Percentiles rank a stretch among this genome's conserved stretches.
Evolutionary conservation across 2,329 filamentous ascomycete genomes (phyloP).

Genomic region (Arachnomyces sp.): DNA sequence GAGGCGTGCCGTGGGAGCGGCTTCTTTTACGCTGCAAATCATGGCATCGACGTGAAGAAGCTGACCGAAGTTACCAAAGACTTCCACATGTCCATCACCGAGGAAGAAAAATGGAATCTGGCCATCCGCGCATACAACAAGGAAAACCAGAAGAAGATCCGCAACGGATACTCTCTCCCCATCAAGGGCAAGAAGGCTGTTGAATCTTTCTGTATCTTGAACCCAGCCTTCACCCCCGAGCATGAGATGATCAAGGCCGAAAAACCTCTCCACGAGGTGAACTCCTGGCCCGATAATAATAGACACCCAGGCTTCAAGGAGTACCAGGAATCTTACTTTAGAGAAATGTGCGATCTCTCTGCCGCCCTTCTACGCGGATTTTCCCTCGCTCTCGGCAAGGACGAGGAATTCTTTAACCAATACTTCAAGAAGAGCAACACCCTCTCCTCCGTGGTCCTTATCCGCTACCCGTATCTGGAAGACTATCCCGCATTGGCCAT

Average conservation of each 20-base stretch:
- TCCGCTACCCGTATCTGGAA: constrained; percentile 1
- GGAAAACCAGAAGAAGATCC: constrained; percentile 1
- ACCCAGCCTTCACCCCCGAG: constrained; percentile 1
- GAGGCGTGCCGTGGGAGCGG: neutral
- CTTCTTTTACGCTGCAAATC: constrained; percentile 2
- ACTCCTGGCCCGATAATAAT: neutral
- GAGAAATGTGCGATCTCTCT: neutral
- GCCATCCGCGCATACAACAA: constrained; percentile 2
- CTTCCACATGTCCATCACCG: constrained; percentile 1
- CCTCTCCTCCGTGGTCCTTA: constrained; percentile 1
- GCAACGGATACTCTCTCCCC: neutral
- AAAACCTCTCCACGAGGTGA: neutral
- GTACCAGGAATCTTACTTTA: neutral
- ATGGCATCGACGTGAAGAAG: neutral
- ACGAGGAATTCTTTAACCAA: neutral
- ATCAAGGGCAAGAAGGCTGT: constrained; percentile 1
- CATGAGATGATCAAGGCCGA: neutral
- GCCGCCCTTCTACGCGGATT: neutral
- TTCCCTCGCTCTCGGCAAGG: neutral
- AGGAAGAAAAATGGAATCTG: neutral
- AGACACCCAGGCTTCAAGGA: constrained; percentile 1
- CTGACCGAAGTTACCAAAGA: neutral
- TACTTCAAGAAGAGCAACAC: constrained; percentile 1
- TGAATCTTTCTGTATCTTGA: constrained; percentile 1
- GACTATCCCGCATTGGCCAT: neutral